Base-by-base conservation (phyloP, 2,329 filamentous ascomycete species). In the Fusarium falciforme region DNA sequence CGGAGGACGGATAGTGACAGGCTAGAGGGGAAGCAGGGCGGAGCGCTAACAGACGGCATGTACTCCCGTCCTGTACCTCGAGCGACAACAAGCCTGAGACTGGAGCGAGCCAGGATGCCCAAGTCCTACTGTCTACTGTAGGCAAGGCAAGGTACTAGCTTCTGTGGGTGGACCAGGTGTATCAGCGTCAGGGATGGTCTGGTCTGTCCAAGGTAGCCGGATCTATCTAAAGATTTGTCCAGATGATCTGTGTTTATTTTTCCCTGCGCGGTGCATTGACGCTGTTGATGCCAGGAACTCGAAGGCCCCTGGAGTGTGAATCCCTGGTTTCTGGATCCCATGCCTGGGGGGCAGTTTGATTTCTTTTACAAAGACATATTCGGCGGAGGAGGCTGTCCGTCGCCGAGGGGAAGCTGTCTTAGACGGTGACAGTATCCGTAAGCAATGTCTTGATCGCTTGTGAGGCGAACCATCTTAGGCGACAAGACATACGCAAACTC, bases 221-320 rank as follows among this genome's bases (percentile, higher is more conserved):
- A 64, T 59, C 61, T 59, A 59, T 64, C 49, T 57, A n/a, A 12
- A 57, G 61, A 64, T 64, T 57, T 57, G 59, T 44, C 38, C 57
- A 54, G 59, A 70, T 67, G 66, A 67, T 64, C 25, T 33, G 25
- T 71, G 49, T 73, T 67, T 58, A 54, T 25, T 42, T 72, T 52
- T 20, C 17, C 33, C 3, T 42, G 11, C 6, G 62, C 10, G 17
- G 35, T 10, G 54, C 64, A 58, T 59, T 42, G 60, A 38, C 42
- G 33, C 42, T 33, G 40, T 52, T 35, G 29, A 27, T 25, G 22
- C 57, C 36, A 60, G 57, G 36, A 62, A 52, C 31, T 52, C 25
- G 47, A 52, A 29, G 6, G 33, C 31, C 59, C 16, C 36, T 22
- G n/a, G 25, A 35, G 29, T 35, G 16, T 16, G n/a, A 59, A 17